phyloP scores from a whole-genome alignment of 495 filamentous ascomycete genomes.

The Podospora comata region DNA sequence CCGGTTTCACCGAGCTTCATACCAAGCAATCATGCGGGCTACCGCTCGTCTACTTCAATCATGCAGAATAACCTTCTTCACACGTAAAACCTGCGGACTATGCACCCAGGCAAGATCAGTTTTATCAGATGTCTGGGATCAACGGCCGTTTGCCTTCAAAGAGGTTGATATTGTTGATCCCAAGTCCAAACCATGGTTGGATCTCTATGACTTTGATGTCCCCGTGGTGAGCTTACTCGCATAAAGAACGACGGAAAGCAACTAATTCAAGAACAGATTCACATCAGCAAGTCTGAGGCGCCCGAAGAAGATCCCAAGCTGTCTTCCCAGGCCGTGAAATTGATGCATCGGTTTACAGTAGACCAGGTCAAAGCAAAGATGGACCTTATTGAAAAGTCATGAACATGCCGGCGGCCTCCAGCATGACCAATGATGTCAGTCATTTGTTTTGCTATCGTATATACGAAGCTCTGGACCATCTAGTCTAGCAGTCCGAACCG shows the following conservation, averaged over 20 bases:
- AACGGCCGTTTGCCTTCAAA: conserved; percentile 67
- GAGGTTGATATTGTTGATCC: conserved; percentile 75
- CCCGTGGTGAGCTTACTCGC: conserved; percentile 61
- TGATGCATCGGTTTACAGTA: conserved; percentile 80
- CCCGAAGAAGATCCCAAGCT: conserved; percentile 49
- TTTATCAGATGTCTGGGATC: conserved; percentile 66
- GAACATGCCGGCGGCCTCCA: background rate
- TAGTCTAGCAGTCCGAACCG: background rate
- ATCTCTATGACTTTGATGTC: conserved; percentile 85
- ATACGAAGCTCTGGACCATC: background rate
- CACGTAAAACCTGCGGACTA: conserved; percentile 71
- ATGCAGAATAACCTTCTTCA: conserved; percentile 78
- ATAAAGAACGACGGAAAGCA: background rate
- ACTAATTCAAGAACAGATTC: conserved; percentile 53
- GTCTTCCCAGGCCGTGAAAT: conserved; percentile 61
- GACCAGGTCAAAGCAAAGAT: conserved; percentile 69
- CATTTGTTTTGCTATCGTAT: background rate
- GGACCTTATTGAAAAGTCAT: conserved; percentile 53
- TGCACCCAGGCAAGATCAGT: conserved; percentile 73
- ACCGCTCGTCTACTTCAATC: conserved; percentile 50
- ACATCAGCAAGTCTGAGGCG: conserved; percentile 53
- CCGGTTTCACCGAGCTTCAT: background rate
- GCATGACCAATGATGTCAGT: background rate
- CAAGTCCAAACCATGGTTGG: conserved; percentile 64
- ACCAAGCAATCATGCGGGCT: conserved; percentile 35